phyloP scores from a whole-genome alignment of 768 basidiomycete species.

The Tephrocybe rancida region DNA sequence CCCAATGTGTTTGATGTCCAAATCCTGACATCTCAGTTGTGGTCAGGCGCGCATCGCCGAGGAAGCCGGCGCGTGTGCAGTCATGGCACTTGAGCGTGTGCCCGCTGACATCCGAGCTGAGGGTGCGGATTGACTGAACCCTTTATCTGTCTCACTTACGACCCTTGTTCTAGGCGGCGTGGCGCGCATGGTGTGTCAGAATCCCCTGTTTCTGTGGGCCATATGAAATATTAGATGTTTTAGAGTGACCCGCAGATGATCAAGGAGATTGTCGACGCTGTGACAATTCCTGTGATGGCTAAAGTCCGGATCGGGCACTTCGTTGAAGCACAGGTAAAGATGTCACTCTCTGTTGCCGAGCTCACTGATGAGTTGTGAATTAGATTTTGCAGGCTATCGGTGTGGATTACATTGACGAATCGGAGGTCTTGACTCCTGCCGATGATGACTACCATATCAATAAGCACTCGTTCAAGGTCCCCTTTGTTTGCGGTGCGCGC shows the following conservation, averaged over 20 bases:
- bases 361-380: constrained; percentile 10
- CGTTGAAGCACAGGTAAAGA: constrained; percentile 86
- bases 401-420: constrained; percentile 96
- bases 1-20: constrained; percentile 4
- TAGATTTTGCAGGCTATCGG: constrained; percentile 94
- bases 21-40: constrained; percentile 13
- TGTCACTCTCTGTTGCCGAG: background rate
- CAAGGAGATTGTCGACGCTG: constrained; percentile 92
- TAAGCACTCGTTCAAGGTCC: constrained; percentile 94
- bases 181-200: constrained; percentile 81
- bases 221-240: constrained; percentile 19
- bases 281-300: constrained; percentile 97
- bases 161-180: constrained; percentile 64
- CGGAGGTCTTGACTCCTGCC: constrained; percentile 92
- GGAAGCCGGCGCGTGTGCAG: constrained; percentile 95
- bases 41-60: constrained; percentile 91
- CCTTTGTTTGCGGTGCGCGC: constrained; percentile 95
- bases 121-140: constrained; percentile 34
- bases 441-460: constrained; percentile 97
- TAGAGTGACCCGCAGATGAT: constrained; percentile 96
- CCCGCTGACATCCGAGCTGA: constrained; percentile 92
- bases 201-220: background rate
- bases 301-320: constrained; percentile 97
- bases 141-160: constrained; percentile 4
- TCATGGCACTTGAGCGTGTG: constrained; percentile 96